Base-by-base conservation (phyloP, 164 flowering plant genomes). In the Berberis thunbergii region DNA sequence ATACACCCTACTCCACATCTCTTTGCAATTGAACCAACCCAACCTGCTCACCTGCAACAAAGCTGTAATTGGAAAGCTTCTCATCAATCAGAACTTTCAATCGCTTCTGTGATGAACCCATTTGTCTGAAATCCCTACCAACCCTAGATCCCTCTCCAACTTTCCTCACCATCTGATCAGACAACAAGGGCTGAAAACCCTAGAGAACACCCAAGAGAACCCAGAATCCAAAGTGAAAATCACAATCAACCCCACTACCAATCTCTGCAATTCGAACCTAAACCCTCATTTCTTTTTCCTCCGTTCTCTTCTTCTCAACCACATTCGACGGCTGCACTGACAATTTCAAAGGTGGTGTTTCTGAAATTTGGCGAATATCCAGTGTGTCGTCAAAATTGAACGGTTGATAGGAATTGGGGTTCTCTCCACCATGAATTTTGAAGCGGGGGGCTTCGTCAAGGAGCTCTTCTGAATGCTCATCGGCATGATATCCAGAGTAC, bases 401-500 rank as follows among this genome's bases (percentile, higher is more conserved):
- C 79, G 66, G 54, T 77, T 67, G 71, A 76, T 80, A 4, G 81
- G 73, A 55, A 85, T 41, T 0, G 96, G 88, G 64, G 74, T 84
- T 64, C 67, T 58, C 40, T 70, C 69, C 0, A 3, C 54, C 43
- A 2, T 39, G 1, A 79, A 69, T 53, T 64, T 57, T 8, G 87
- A 66, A 42, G 72, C 54, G 0, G 88, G 80, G 54, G 80, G 46
- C 63, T 73, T 81, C 3, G 91, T 77, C 58, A 81, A 73, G 1
- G 90, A 70, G 75, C 83, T 78, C 62, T 75, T 72, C 2, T 85
- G 89, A 26, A 57, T 40, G 70, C 84, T 84, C 62, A 59, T n/a
- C 1, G 88, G 86, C 80, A 84, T 79, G 57, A 90, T 88, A 63
- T 93, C 97, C 8, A 85, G 87, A 40, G 88, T 41, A 97, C 96